These are phyloP conservation scores for Nakazawaea molendinolei DNA, from an alignment of 805 yeast species.

Conservation along the genomic window DNA sequence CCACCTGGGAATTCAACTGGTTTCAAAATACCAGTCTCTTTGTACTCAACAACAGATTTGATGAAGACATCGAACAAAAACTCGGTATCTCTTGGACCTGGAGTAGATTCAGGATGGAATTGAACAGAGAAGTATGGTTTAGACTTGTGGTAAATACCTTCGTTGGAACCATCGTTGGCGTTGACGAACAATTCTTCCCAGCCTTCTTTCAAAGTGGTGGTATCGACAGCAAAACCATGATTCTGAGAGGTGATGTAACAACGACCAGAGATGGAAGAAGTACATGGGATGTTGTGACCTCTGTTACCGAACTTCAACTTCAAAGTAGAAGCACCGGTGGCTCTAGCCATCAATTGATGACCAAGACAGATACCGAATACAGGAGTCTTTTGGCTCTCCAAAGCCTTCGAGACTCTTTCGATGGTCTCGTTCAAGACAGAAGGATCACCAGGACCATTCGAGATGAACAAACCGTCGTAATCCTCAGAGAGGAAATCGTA, in stretches of 20 bases:
- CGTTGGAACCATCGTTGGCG: constrained; percentile 96
- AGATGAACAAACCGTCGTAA: constrained; percentile 91
- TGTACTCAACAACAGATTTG: constrained; percentile 64
- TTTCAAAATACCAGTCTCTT: constrained; percentile 50
- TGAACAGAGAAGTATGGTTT: constrained; percentile 95
- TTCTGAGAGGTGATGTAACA: constrained; percentile 98
- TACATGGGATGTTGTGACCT: constrained; percentile 97
- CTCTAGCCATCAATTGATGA: constrained; percentile 93
- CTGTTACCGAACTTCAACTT: constrained; percentile 98
- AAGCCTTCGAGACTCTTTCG: constrained; percentile 46
- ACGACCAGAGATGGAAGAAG: constrained; percentile 82
- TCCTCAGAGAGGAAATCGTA: constrained; percentile 74
- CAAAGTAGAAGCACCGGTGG: constrained; percentile 87
- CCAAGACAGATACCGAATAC: constrained; percentile 98
- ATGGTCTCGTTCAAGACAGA: constrained; percentile 70
- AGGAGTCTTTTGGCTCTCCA: constrained; percentile 71
- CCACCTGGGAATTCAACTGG: constrained; percentile 93
- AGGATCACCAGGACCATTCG: constrained; percentile 99
- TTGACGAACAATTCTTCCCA: constrained; percentile 95
- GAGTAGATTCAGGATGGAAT: constrained; percentile 98
- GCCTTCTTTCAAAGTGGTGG: constrained; percentile 59
- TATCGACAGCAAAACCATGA: constrained; percentile 97
- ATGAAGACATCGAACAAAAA: constrained; percentile 92
- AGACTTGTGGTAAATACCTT: constrained; percentile 89
- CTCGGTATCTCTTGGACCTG: constrained; percentile 99